phyloP scores from a whole-genome alignment of 805 yeast genomes.

The Cyberlindnera euphorbiae region DNA sequence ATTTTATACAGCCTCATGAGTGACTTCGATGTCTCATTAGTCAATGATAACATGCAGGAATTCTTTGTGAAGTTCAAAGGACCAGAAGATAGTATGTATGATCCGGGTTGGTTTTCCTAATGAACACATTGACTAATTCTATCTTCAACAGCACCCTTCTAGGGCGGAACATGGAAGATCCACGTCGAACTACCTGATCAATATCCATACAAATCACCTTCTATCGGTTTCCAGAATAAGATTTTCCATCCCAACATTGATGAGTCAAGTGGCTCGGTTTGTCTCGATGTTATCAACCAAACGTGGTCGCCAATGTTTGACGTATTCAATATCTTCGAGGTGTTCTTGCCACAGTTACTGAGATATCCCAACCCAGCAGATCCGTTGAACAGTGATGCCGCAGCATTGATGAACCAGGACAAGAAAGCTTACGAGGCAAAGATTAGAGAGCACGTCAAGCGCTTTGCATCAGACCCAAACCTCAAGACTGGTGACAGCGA shows the following conservation, averaged over 20 bases:
- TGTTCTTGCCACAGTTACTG: slow-evolving; percentile 86
- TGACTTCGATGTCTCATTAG: slow-evolving; percentile 79
- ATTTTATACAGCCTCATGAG: slow-evolving; percentile 70
- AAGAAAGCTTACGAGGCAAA: slow-evolving; percentile 59
- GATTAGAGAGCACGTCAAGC: slow-evolving; percentile 68
- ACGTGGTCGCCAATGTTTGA: slow-evolving; percentile 99
- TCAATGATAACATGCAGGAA: slow-evolving; percentile 82
- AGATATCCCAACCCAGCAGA: slow-evolving; percentile 93
- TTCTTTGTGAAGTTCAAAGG: slow-evolving; percentile 83
- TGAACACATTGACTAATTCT: no score
- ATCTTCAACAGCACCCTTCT: slow-evolving; percentile 61
- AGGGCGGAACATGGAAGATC: slow-evolving; percentile 84
- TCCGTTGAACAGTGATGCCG: slow-evolving; percentile 89
- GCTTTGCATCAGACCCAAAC: slow-evolving; percentile 51
- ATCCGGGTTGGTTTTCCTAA: no score
- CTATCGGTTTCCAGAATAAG: slow-evolving; percentile 87
- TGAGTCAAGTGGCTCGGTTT: slow-evolving; percentile 84
- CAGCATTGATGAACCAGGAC: slow-evolving; percentile 68
- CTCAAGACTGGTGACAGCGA: slow-evolving; percentile 43
- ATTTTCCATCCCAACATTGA: slow-evolving; percentile 96
- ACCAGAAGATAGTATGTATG: slow-evolving; percentile 55
- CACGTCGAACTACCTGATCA: slow-evolving; percentile 93
- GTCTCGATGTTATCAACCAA: slow-evolving; percentile 93
- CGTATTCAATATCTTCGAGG: slow-evolving; percentile 82
- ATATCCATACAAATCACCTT: slow-evolving; percentile 93